Conservation (phyloP, 2,329 filamentous ascomycete species). For the Clonostachys solani region DNA sequence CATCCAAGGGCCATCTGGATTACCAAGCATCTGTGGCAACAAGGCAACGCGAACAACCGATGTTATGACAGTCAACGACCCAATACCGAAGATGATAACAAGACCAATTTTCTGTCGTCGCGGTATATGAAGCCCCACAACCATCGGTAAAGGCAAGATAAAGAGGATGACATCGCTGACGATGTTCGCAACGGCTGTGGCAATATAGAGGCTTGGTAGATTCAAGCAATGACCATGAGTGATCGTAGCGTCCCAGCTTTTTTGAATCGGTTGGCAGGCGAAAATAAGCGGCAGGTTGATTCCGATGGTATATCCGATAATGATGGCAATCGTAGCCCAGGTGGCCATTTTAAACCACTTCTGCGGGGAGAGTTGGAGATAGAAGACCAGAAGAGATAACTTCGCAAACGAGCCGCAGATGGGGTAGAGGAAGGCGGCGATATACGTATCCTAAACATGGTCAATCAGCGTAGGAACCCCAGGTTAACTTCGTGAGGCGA, state of each 20-base stretch:
- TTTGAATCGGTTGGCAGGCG: slow-evolving; percentile 21
- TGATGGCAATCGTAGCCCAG: slow-evolving; percentile 15
- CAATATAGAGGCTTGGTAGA: slow-evolving; percentile 37
- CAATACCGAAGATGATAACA: slow-evolving; percentile 33
- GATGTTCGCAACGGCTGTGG: slow-evolving; percentile 38
- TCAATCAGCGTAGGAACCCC: neutral
- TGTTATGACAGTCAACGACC: slow-evolving; percentile 21
- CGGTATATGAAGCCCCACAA: slow-evolving; percentile 35
- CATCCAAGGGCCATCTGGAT: slow-evolving; percentile 14
- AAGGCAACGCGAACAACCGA: slow-evolving; percentile 12
- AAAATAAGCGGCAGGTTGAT: slow-evolving; percentile 25
- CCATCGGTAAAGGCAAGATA: slow-evolving; percentile 34
- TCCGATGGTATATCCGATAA: slow-evolving; percentile 14
- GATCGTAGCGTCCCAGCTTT: slow-evolving; percentile 20
- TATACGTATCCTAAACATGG: slow-evolving; percentile 8
- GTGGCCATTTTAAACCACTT: slow-evolving; percentile 16
- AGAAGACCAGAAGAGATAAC: slow-evolving; percentile 24
- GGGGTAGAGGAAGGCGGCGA: slow-evolving; percentile 17
- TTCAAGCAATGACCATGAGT: slow-evolving; percentile 25
- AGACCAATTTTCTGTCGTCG: slow-evolving; percentile 35
- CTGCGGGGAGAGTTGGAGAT: slow-evolving; percentile 21
- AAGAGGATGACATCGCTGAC: slow-evolving; percentile 38
- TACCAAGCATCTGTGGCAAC: neutral
- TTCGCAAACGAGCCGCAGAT: slow-evolving; percentile 21
- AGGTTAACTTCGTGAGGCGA: neutral